Base-by-base conservation (phyloP, 371 early-diverging fungal species). In the Batrachochytrium dendrobatidis region DNA sequence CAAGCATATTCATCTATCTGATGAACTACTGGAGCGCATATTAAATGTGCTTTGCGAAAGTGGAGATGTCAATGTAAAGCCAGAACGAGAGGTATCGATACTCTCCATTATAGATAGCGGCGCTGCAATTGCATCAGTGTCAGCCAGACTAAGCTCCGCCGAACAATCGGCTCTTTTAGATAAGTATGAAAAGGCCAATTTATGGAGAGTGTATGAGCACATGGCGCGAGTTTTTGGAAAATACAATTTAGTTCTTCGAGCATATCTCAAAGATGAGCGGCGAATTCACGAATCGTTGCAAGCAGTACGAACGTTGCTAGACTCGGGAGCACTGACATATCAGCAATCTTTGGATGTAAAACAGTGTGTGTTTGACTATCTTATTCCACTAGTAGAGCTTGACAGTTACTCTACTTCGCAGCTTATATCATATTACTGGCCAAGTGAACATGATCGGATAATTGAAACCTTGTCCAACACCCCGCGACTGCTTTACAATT, bases 161-260 rank as follows among this genome's bases (percentile, higher is more conserved):
- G 81, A 86, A 48, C 75, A 81, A 31, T 77, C 79, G 10, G 69
- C 68, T 22, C 77, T 86, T 66, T 68, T 83, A 33, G 33, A 65
- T 1, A 59, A 81, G 17, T 89, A 84, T 59, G 83, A 85, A 63
- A 70, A 79, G 28, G 85, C 84, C 5, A 80, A 82, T 0, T 85
- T 88, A 63, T 91, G 86, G 83, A 73, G 79, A 49, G 84, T 88
- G 7, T 65, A 85, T 29, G 88, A 89, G 61, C 71, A 76, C 34
- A 75, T 85, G 10, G 83, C 86, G 58, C 79, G 80, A 7, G 71
- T 73, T 7, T 79, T 81, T 28, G 79, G 74, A 48, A 79, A 79
- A 46, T 88, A 79, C 60, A 86, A 87, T 4, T 75, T 79, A 26
- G 66, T 87, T 48, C 74, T 89, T 0, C 75, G 77, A 29, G 83